phyloP scores from a whole-genome alignment of 2,329 filamentous ascomycete species.

The Claviceps pusilla region DNA sequence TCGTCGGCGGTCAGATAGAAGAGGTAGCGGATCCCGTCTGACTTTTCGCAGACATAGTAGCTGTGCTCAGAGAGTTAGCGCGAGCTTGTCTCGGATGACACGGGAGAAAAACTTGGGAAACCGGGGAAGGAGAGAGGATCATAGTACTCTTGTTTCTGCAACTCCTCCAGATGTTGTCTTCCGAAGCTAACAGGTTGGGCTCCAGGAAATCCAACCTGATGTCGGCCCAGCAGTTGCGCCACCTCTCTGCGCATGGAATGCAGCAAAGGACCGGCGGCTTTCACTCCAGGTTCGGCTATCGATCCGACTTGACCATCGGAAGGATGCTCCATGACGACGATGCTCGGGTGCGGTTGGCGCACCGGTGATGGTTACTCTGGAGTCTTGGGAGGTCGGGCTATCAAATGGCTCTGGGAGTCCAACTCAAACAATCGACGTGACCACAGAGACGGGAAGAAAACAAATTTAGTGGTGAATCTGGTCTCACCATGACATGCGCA shows the following conservation, averaged over 20 bases:
- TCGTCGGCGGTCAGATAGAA: conserved; percentile 67
- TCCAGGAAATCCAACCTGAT: conserved; percentile 59
- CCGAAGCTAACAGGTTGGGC: conserved; percentile 92
- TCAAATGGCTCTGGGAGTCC: neutral
- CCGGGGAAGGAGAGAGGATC: neutral
- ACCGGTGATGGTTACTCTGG: neutral
- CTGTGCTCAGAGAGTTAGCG: conserved; percentile 23
- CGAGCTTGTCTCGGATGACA: neutral
- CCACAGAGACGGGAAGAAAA: neutral
- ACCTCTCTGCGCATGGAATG: conserved; percentile 55
- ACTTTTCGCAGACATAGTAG: conserved; percentile 98
- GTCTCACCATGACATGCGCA: neutral
- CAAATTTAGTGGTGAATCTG: neutral
- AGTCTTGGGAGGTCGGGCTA: neutral
- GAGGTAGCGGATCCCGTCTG: conserved; percentile 89
- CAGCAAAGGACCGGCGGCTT: conserved; percentile 46
- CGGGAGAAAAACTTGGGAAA: conserved; percentile 4
- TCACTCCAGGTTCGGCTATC: conserved; percentile 49
- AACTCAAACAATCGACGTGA: neutral
- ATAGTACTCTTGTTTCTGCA: conserved; percentile 58
- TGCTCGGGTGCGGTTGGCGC: neutral
- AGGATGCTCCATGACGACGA: conserved; percentile 15
- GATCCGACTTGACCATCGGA: conserved; percentile 26
- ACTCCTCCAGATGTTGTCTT: conserved; percentile 64
- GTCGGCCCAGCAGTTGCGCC: conserved; percentile 56